These are phyloP conservation scores for Lophiostoma macrostomum DNA, from an alignment of 495 filamentous ascomycete species.

Conservation along the genomic window DNA sequence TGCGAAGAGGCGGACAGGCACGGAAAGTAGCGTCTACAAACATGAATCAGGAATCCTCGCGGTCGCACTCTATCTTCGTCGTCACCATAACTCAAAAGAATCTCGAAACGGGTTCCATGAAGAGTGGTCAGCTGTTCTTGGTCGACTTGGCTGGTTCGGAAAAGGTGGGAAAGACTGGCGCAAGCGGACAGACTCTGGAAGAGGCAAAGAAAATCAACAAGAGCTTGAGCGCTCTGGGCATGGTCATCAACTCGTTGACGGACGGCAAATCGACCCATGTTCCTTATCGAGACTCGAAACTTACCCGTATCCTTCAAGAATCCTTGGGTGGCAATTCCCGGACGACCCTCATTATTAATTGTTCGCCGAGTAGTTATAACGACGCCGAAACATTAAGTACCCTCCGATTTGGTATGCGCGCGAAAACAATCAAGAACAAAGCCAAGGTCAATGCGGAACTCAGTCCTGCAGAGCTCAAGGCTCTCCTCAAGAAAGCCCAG, in stretches of 20 bases:
- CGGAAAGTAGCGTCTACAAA: conserved; percentile 97
- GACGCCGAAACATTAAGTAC: conserved; percentile 93
- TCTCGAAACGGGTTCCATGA: conserved; percentile 90
- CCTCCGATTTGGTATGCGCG: conserved; percentile 90
- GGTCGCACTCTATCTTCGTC: conserved; percentile 97
- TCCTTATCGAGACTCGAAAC: conserved; percentile 96
- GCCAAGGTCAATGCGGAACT: conserved; percentile 98
- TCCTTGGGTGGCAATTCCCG: conserved; percentile 94
- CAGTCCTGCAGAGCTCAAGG: conserved; percentile 90
- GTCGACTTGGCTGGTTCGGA: conserved; percentile 97
- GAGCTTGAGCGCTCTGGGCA: conserved; percentile 93
- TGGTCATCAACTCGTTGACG: conserved; percentile 97
- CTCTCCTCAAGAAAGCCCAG: conserved; percentile 85
- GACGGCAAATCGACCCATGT: conserved; percentile 98
- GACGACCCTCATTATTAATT: conserved; percentile 97
- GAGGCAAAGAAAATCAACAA: conserved; percentile 99
- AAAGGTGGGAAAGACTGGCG: conserved; percentile 98
- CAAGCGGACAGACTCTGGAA: conserved; percentile 94
- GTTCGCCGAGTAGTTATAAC: conserved; percentile 97
- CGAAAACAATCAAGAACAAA: conserved; percentile 99
- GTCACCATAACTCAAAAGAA: conserved; percentile 98
- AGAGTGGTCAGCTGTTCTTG: conserved; percentile 93
- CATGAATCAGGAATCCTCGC: conserved; percentile 99
- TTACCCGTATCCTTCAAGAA: conserved; percentile 95
- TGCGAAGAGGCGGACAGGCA: conserved; percentile 85